phyloP scores from a whole-genome alignment of 2,329 filamentous ascomycete species.

The Claviceps sp. region DNA sequence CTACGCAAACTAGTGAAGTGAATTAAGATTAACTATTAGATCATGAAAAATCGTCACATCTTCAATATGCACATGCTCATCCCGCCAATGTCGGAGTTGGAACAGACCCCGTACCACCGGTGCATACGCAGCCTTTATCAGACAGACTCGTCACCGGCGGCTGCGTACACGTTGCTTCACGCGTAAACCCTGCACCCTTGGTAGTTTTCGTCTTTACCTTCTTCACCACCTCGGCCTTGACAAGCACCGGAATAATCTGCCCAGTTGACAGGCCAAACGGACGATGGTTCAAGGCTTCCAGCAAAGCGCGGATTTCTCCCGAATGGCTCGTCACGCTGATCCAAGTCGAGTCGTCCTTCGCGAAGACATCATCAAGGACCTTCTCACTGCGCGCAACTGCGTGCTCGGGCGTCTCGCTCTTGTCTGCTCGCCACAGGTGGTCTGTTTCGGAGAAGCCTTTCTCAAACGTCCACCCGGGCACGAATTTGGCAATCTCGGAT shows the following conservation, averaged over 20 bases:
- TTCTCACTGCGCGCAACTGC: constrained; percentile 35
- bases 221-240: constrained; percentile 38
- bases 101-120: constrained; percentile 5
- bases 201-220: constrained; percentile 16
- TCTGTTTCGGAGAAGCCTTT: constrained; percentile 44
- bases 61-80: too few species aligned
- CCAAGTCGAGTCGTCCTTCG: constrained; percentile 37
- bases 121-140: constrained; percentile 29
- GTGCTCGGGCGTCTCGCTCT: constrained; percentile 30
- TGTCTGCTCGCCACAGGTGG: constrained; percentile 27
- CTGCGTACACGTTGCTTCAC: constrained; percentile 28
- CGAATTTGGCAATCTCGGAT: constrained; percentile 36
- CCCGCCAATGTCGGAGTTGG: constrained; percentile 1
- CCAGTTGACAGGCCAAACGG: constrained; percentile 51
- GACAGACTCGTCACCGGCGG: constrained; percentile 30
- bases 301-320: constrained; percentile 39
- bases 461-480: constrained; percentile 44
- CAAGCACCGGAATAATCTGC: constrained; percentile 52
- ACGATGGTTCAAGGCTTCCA: constrained; percentile 46
- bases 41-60: too few species aligned
- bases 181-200: constrained; percentile 20
- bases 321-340: constrained; percentile 47
- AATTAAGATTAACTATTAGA: too few species aligned
- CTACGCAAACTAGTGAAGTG: too few species aligned
- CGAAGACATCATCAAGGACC: constrained; percentile 44